Evolutionary conservation across 2,329 filamentous ascomycete species (phyloP).

Genomic region (Penicillium sp.): DNA sequence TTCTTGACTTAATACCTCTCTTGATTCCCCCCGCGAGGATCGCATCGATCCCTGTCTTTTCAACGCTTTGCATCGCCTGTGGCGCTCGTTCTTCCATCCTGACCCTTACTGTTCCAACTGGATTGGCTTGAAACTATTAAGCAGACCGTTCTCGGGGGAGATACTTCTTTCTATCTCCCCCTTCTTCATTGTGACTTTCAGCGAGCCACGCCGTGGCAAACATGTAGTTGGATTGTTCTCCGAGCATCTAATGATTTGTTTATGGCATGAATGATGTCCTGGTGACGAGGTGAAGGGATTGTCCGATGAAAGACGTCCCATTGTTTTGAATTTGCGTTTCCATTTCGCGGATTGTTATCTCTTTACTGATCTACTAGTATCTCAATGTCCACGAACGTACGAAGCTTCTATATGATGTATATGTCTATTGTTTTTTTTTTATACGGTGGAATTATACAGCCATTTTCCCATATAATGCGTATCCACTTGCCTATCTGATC

Average conservation of each 20-base stretch:
- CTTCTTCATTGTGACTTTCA: constrained; percentile 9
- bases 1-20: constrained; percentile 11
- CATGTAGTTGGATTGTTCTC: constrained; percentile 9
- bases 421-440: constrained; percentile 27
- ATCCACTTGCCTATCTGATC: constrained; percentile 11
- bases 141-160: constrained; percentile 20
- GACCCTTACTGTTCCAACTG: constrained; percentile 27
- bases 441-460: background rate
- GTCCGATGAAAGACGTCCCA: background rate
- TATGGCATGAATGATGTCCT: constrained; percentile 17
- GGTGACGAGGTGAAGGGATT: constrained; percentile 13
- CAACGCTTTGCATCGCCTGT: constrained; percentile 21
- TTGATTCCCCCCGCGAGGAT: constrained; percentile 9
- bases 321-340: constrained; percentile 15
- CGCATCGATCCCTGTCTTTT: constrained; percentile 10
- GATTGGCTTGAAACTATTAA: constrained; percentile 33
- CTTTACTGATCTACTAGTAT: constrained; percentile 20
- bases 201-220: constrained; percentile 3
- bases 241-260: constrained; percentile 20
- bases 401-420: constrained; percentile 39
- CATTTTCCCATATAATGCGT: background rate
- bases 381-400: constrained; percentile 33
- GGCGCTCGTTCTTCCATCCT: constrained; percentile 26
- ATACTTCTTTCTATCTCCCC: constrained; percentile 15
- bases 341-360: constrained; percentile 19